Evolutionary conservation across 495 filamentous ascomycete genomes (phyloP).

Genomic region (Bacidia gigantensis): DNA sequence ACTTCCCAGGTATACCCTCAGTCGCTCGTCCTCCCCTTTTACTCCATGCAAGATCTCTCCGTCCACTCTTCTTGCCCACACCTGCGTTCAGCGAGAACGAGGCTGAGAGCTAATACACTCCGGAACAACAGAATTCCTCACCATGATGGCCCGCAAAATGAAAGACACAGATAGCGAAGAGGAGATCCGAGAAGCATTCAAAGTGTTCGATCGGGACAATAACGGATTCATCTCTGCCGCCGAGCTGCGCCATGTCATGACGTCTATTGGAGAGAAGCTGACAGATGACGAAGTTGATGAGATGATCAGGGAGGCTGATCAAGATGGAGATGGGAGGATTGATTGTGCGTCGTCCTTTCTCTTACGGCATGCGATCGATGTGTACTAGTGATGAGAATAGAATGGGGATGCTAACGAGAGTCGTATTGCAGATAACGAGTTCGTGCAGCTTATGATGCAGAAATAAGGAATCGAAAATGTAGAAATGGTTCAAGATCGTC

Average conservation of each 20-base stretch:
- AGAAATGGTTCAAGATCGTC: too few relatives aligned
- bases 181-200: conserved; percentile 89
- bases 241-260: conserved; percentile 98
- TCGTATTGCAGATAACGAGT: conserved; percentile 74
- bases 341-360: conserved; percentile 52
- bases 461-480: conserved; percentile 49
- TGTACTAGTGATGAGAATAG: neutral
- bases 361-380: too few relatives aligned
- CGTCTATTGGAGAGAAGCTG: conserved; percentile 97
- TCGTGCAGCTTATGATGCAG: conserved; percentile 99
- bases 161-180: conserved; percentile 99
- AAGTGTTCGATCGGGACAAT: conserved; percentile 99
- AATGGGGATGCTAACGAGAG: neutral
- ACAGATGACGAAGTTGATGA: conserved; percentile 99
- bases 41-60: neutral
- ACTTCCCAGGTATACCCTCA: conserved; percentile 71
- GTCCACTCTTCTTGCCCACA: neutral
- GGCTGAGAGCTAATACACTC: conserved; percentile 4
- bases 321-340: conserved; percentile 94
- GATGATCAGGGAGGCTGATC: conserved; percentile 99
- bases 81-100: neutral
- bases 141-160: conserved; percentile 99
- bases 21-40: neutral
- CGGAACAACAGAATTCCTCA: conserved; percentile 66
- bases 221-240: conserved; percentile 98